Base-by-base conservation (phyloP, 805 yeast species). In the Millerago galiae region DNA sequence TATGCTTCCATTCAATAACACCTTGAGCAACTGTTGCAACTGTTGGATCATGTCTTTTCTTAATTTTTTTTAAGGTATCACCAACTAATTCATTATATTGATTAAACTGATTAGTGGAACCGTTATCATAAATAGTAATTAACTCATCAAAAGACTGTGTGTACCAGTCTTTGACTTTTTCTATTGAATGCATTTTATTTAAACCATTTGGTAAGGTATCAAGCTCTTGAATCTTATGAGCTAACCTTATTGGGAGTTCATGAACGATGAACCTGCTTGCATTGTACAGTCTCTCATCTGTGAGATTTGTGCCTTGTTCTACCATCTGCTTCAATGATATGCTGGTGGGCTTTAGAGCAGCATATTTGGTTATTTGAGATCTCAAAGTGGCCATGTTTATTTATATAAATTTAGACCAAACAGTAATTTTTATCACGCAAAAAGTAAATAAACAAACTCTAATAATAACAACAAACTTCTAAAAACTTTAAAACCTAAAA, bases 21-120 rank as follows among this genome's bases (percentile, higher is more conserved):
- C 96, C 96, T 51, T 86, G 87, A 1, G 95, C 95, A 56, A 89
- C 81, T 0, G 96, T 87, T 13, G 95, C 81, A 14, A 89, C 96
- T 0, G 95, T 90, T 8, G 95, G 95, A 61, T 89, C 96, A 60
- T 88, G 96, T 28, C 96, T 70, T 50, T 74, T 77, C 58, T 88
- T 89, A 62, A 88, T 88, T 47, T 72, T 77, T 40, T 76, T 73
- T 46, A 88, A 68, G 0, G 84, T 68, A 33, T 80, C 80, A 35
- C 80, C 77, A 10, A 87, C 91, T 12, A 60, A 50, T 54, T 74
- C 74, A 61, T 84, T 89, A 63, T 82, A 89, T 46, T 75, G 77
- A 51, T 75, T 74, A 28, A 84, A 84, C 53, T 83, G 93, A 31
- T 41, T 35, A 8, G 24, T 32, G 1, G 27, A 35, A 30, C 46